Conservation (phyloP, 371 early-diverging fungal genomes). For the Mortierella sp. region DNA sequence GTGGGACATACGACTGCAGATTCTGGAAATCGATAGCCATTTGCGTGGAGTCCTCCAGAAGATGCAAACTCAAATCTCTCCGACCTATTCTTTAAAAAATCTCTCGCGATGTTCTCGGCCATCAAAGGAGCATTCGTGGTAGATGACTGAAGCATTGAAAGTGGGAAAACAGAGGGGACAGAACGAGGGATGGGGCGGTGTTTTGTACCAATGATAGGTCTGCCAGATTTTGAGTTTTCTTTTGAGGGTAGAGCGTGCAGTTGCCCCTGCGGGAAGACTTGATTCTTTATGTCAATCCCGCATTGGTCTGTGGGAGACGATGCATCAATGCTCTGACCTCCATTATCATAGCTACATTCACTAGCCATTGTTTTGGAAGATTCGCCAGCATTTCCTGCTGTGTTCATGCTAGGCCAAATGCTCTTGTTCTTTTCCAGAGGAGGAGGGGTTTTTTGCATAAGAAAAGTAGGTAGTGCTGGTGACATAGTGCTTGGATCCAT, state of each 20-base stretch:
- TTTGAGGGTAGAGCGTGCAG: not conserved
- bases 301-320: conserved; percentile 1
- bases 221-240: not conserved
- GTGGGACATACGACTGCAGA: conserved; percentile 2
- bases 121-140: not conserved
- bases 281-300: not conserved
- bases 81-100: conserved; percentile 12
- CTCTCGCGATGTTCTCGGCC: conserved; percentile 12
- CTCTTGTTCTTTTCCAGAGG: too few relatives aligned
- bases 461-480: conserved; percentile 3
- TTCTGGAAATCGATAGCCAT: conserved; percentile 20
- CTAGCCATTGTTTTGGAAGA: too few relatives aligned
- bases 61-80: conserved; percentile 13
- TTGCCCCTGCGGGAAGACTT: not conserved
- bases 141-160: conserved; percentile 33
- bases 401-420: too few relatives aligned
- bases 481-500: conserved; percentile 11
- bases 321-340: too few relatives aligned
- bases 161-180: conserved; percentile 20
- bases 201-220: not conserved
- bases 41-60: conserved; percentile 11
- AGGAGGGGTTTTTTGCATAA: too few relatives aligned
- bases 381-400: too few relatives aligned
- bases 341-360: too few relatives aligned
- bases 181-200: too few relatives aligned